Percentiles rank a stretch among this genome's conserved stretches.
phyloP scores from a whole-genome alignment of 768 basidiomycete species.

The Lactarius sp. region DNA sequence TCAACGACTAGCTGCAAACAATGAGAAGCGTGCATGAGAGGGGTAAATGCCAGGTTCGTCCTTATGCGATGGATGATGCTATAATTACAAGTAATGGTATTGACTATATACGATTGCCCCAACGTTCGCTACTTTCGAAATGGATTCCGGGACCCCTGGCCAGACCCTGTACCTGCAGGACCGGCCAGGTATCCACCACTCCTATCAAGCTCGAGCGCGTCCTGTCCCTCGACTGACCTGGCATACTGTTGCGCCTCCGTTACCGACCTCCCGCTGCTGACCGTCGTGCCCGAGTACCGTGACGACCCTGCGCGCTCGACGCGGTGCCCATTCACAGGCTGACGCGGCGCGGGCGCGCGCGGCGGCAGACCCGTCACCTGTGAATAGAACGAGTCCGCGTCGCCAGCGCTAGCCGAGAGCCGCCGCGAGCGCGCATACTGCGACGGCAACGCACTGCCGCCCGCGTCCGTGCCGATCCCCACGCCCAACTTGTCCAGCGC shows the following conservation, averaged over 20 bases:
- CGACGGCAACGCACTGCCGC: slow-evolving; percentile 24
- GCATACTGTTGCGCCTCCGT: slow-evolving; percentile 64
- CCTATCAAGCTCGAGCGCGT: background rate
- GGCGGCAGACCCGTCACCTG: slow-evolving; percentile 61
- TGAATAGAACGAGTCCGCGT: slow-evolving; percentile 60
- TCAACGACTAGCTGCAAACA: too few relatives aligned
- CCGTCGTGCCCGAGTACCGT: slow-evolving; percentile 46
- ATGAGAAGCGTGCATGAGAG: too few relatives aligned
- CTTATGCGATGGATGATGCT: too few relatives aligned
- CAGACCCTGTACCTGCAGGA: slow-evolving; percentile 5
- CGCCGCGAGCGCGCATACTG: slow-evolving; percentile 21
- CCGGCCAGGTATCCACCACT: background rate
- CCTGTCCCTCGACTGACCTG: slow-evolving; percentile 37
- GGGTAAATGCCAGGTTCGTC: too few relatives aligned
- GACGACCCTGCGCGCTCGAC: slow-evolving; percentile 36
- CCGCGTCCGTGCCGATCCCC: slow-evolving; percentile 39
- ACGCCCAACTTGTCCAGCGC: slow-evolving; percentile 35
- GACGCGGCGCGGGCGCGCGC: slow-evolving; percentile 63
- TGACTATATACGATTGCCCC: too few relatives aligned
- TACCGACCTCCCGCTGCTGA: slow-evolving; percentile 34
- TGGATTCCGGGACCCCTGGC: slow-evolving; percentile 9
- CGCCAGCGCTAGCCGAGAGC: slow-evolving; percentile 32
- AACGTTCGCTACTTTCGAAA: background rate
- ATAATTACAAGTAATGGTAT: too few relatives aligned
- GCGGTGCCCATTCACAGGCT: slow-evolving; percentile 45